These are phyloP conservation scores for Sporopachydermia cereana DNA, from an alignment of 1,139 yeast species.

Conservation along the genomic window DNA sequence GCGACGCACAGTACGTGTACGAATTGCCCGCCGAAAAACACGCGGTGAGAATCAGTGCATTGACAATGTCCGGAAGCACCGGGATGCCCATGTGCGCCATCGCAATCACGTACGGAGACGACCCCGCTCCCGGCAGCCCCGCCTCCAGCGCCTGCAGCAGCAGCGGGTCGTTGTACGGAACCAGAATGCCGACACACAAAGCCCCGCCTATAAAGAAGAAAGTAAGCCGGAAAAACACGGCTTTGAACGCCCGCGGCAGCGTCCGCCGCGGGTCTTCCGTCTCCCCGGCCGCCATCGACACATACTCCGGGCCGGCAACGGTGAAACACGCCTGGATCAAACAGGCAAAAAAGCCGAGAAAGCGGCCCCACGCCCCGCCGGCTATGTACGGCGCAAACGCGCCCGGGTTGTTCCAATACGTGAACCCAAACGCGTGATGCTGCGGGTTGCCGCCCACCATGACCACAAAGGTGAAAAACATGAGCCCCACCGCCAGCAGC, in stretches of 20 bases:
- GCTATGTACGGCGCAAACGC: slow-evolving; percentile 44
- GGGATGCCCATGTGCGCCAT: slow-evolving; percentile 41
- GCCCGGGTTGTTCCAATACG: slow-evolving; percentile 47
- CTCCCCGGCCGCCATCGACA: slow-evolving; percentile 78
- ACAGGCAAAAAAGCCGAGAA: slow-evolving; percentile 61
- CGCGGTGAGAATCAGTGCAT: slow-evolving; percentile 47
- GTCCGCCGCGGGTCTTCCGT: slow-evolving; percentile 64
- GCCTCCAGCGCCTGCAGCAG: slow-evolving; percentile 28
- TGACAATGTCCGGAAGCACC: slow-evolving; percentile 51
- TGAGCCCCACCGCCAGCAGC: slow-evolving; percentile 56
- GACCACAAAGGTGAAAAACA: slow-evolving; percentile 60
- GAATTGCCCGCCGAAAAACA: slow-evolving; percentile 69
- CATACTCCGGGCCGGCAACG: slow-evolving; percentile 77
- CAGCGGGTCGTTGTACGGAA: slow-evolving; percentile 40
- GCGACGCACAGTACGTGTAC: slow-evolving; percentile 52
- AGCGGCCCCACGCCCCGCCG: slow-evolving; percentile 50
- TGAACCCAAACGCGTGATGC: slow-evolving; percentile 54
- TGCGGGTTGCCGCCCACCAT: slow-evolving; percentile 82
- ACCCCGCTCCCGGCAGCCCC: slow-evolving; percentile 46
- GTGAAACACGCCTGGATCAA: slow-evolving; percentile 53
- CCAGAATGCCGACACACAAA: slow-evolving; percentile 46
- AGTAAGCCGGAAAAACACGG: slow-evolving; percentile 61
- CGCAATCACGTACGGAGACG: slow-evolving; percentile 55
- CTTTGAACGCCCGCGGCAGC: slow-evolving; percentile 70
- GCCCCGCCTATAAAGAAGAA: slow-evolving; percentile 57